These are phyloP conservation scores for Quillaja saponaria DNA, from an alignment of 306 rosid species.

Conservation along the genomic window DNA sequence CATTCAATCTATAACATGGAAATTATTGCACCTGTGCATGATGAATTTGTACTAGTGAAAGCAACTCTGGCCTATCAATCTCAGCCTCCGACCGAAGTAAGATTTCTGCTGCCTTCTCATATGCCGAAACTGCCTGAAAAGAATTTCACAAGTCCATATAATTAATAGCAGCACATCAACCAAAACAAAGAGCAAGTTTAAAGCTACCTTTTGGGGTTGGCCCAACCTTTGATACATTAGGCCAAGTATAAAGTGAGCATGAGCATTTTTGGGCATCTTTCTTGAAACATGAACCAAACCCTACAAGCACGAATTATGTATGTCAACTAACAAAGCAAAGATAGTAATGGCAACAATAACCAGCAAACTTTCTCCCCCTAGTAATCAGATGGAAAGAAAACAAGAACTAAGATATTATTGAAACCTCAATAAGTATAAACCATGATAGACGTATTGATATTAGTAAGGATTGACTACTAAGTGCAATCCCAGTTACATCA, in stretches of 20 bases:
- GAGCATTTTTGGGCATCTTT: slow-evolving; percentile 97
- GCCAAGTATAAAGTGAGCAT: slow-evolving; percentile 95
- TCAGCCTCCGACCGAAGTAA: slow-evolving; percentile 74
- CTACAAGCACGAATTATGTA: slow-evolving; percentile 48
- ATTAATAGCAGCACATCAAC: slow-evolving; percentile 12
- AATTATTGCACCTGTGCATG: slow-evolving; percentile 81
- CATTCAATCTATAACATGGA: slow-evolving; percentile 27
- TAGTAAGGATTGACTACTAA: no score
- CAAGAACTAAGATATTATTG: no score
- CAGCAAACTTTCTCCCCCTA: neutral
- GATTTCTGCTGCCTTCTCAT: slow-evolving; percentile 90
- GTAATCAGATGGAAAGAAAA: no score
- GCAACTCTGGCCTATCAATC: slow-evolving; percentile 77
- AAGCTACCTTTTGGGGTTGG: slow-evolving; percentile 79
- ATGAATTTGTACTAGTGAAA: slow-evolving; percentile 85
- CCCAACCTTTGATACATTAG: slow-evolving; percentile 92
- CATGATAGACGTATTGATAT: no score
- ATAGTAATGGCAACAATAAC: neutral
- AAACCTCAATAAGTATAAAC: no score
- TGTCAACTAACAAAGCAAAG: slow-evolving; percentile 8
- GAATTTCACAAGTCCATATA: slow-evolving; percentile 15
- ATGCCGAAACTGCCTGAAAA: slow-evolving; percentile 70
- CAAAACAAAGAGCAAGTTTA: neutral
- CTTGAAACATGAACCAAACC: slow-evolving; percentile 96
- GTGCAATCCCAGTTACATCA: no score